Conservation (phyloP, 441 rosid genomes). For the Jatropha multifida region DNA sequence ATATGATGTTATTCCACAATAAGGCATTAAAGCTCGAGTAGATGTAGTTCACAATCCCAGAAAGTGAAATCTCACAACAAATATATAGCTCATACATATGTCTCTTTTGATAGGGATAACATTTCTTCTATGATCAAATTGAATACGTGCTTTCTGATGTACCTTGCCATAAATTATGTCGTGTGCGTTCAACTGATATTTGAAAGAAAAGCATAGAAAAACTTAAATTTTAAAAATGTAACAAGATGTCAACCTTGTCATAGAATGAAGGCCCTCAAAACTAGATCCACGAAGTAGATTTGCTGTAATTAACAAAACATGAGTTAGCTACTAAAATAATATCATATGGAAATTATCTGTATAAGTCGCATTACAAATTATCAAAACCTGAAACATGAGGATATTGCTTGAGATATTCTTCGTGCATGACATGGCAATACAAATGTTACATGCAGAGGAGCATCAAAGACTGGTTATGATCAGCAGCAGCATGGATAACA, state of each 20-base stretch:
- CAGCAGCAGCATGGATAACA: not conserved
- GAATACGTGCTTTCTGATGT: not conserved
- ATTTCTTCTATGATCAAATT: not conserved
- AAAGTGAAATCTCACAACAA: not conserved
- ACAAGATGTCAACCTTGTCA: slow-evolving; percentile 43
- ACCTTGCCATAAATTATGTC: not conserved
- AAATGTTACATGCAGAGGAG: slow-evolving; percentile 3
- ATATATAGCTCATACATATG: not conserved
- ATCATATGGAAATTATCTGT: not conserved
- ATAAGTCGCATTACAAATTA: not conserved
- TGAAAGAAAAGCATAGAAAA: not conserved
- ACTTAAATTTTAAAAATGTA: not conserved
- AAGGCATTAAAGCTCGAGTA: not conserved
- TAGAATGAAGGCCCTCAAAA: slow-evolving; percentile 37
- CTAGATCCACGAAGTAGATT: slow-evolving; percentile 42
- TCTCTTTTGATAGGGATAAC: not conserved
- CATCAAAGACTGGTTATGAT: not conserved
- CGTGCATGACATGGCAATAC: not conserved
- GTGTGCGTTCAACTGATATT: not conserved
- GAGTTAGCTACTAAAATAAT: slow-evolving; percentile 13
- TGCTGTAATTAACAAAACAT: slow-evolving; percentile 37
- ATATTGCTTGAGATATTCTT: not conserved
- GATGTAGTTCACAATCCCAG: not conserved
- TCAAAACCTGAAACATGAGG: not conserved
- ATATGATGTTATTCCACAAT: not conserved